A percentile compares a stretch with the other conserved stretches of the same genome.
Evolutionary conservation across 805 yeast species (phyloP).

Genomic region (Cyberlindnera subsufficiens): DNA sequence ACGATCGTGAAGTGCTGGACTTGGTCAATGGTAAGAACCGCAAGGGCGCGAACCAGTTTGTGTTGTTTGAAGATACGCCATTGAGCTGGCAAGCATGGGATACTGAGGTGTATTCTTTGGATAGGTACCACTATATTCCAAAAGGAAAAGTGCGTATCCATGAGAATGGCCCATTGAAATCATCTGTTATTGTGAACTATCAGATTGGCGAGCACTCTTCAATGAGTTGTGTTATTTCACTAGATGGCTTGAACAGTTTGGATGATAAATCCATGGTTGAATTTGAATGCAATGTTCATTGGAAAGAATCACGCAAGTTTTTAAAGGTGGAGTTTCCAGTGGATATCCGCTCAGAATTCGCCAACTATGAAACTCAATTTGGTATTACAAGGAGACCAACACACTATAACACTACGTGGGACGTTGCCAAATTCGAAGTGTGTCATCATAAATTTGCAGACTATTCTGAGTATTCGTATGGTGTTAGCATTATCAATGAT

Average conservation of each 20-base stretch:
- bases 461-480: conserved; percentile 78
- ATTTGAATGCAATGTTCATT: conserved; percentile 59
- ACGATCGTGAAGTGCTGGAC: conserved; percentile 64
- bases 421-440: conserved; percentile 92
- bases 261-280: conserved; percentile 36
- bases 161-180: conserved; percentile 51
- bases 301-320: conserved; percentile 87
- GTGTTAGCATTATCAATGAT: conserved; percentile 80
- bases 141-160: conserved; percentile 31
- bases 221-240: conserved; percentile 63
- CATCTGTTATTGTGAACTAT: conserved; percentile 58
- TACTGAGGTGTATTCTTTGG: conserved; percentile 83
- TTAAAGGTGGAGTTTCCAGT: conserved; percentile 95
- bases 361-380: conserved; percentile 90
- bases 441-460: conserved; percentile 94
- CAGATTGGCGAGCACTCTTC: conserved; percentile 50
- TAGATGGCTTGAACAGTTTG: conserved; percentile 45
- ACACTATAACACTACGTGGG: conserved; percentile 94
- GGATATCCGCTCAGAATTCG: conserved; percentile 65
- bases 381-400: conserved; percentile 91
- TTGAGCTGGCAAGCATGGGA: conserved; percentile 96
- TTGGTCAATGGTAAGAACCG: conserved; percentile 34
- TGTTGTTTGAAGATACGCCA: conserved; percentile 86
- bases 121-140: conserved; percentile 52
- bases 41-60: conserved; percentile 73